Conservation (phyloP, 202 grass and related monocot species). For the Eragrostis tef region DNA sequence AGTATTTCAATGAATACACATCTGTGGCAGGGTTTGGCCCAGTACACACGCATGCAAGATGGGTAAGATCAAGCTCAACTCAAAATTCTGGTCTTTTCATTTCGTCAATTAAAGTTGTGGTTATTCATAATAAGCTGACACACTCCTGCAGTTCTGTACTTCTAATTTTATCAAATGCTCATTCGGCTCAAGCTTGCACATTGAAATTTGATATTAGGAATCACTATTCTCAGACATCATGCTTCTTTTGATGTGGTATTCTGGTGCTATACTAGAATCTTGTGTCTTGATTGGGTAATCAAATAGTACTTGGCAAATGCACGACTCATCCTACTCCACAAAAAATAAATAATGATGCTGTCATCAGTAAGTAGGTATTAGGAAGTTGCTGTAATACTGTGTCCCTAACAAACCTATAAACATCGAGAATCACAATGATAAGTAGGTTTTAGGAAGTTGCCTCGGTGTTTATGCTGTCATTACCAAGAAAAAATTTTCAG, state of each 20-base stretch:
- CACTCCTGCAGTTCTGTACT: background rate
- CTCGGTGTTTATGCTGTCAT: too few species aligned
- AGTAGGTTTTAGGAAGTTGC: too few species aligned
- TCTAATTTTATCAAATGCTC: background rate
- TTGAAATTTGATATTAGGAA: background rate
- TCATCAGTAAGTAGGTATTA: too few species aligned
- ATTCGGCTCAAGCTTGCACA: background rate
- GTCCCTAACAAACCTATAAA: too few species aligned
- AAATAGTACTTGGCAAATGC: background rate
- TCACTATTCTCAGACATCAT: background rate
- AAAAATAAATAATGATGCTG: too few species aligned
- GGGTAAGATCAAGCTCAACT: slow-evolving; percentile 56
- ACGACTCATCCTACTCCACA: too few species aligned
- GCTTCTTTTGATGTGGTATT: background rate
- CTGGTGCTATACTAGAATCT: background rate
- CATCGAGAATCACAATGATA: too few species aligned
- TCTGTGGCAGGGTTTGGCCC: slow-evolving; percentile 77
- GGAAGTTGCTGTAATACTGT: too few species aligned
- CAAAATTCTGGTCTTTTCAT: background rate
- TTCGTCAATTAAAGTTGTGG: background rate
- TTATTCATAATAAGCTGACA: background rate
- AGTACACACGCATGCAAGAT: slow-evolving; percentile 72
- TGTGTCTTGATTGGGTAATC: background rate
- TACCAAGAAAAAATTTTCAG: too few species aligned
- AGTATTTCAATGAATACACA: slow-evolving; percentile 91